phyloP scores from a whole-genome alignment of 768 basidiomycete species.

The Dacryopinax primogenitus region DNA sequence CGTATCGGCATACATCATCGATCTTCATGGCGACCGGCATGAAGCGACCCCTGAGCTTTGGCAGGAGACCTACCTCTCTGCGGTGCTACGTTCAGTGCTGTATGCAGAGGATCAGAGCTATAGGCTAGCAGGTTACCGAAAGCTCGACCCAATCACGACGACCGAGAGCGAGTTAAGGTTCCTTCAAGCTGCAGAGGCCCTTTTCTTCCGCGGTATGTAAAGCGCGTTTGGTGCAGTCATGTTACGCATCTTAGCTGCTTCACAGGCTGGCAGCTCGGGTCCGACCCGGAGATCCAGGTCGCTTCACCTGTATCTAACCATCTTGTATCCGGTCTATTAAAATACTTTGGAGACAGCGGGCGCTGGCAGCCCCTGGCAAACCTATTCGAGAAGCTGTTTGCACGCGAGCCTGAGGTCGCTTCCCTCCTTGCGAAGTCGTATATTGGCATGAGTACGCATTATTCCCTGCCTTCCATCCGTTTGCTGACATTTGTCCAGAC shows the following conservation, averaged over 20 bases:
- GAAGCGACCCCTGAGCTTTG: constrained; percentile 85
- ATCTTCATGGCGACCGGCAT: constrained; percentile 85
- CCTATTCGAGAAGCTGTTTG: constrained; percentile 79
- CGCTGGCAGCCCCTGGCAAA: constrained; percentile 80
- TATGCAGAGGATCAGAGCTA: constrained; percentile 94
- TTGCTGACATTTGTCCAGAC: constrained; percentile 37
- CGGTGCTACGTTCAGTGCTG: constrained; percentile 76
- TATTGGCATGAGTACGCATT: constrained; percentile 85
- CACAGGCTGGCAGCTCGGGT: constrained; percentile 94
- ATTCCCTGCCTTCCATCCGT: not conserved
- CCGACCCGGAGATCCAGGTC: constrained; percentile 97
- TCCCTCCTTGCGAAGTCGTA: constrained; percentile 79
- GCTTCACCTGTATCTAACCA: constrained; percentile 95
- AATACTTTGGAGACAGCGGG: constrained; percentile 90
- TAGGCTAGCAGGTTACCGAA: constrained; percentile 83
- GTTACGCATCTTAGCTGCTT: not conserved
- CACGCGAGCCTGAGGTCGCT: constrained; percentile 80
- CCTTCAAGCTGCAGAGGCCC: constrained; percentile 73
- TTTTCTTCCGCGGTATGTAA: constrained; percentile 74
- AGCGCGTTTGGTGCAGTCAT: too few species aligned
- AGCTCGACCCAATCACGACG: constrained; percentile 84
- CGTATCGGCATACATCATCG: constrained; percentile 85
- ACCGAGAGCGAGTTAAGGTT: constrained; percentile 83
- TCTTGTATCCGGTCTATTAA: constrained; percentile 84
- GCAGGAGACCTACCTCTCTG: constrained; percentile 96